phyloP scores from a whole-genome alignment of 108 stramenopile genomes.

The Asterionellopsis glacialis region DNA sequence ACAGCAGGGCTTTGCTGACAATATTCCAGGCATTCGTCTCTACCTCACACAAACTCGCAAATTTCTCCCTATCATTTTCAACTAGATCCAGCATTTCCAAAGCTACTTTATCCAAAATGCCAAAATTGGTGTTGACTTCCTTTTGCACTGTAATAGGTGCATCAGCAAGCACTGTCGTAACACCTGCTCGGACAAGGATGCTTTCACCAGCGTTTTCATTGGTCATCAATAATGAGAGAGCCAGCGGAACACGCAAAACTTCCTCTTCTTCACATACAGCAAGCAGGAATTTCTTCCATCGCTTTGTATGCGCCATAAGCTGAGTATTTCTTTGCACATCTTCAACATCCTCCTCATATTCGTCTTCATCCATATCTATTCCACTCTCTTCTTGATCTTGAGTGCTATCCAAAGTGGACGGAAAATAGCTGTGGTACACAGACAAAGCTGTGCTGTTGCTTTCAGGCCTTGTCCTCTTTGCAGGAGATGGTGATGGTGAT shows the following conservation, averaged over 20 bases:
- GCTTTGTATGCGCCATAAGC: conserved; percentile 27
- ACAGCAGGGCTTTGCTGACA: neutral
- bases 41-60: neutral
- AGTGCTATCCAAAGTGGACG: neutral
- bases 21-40: conserved; percentile 2
- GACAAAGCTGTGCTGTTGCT: conserved; percentile 5
- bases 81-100: neutral
- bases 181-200: conserved; percentile 28
- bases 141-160: neutral
- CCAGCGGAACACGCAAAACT: conserved; percentile 23
- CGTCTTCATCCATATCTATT: conserved; percentile 8
- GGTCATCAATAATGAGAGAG: neutral
- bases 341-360: conserved; percentile 8
- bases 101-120: neutral
- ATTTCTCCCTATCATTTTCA: neutral
- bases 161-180: conserved; percentile 6
- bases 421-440: conserved; percentile 30
- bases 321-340: conserved; percentile 18
- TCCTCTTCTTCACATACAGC: conserved; percentile 42
- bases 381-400: conserved; percentile 15
- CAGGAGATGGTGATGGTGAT: neutral
- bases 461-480: neutral
- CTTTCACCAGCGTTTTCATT: conserved; percentile 7
- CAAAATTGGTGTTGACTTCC: neutral
- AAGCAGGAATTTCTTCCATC: conserved; percentile 34